Evolutionary conservation across 345 rosid genomes (phyloP), one percentile per base, ranked within the genome.

Genomic region (Corymbia maculata): DNA sequence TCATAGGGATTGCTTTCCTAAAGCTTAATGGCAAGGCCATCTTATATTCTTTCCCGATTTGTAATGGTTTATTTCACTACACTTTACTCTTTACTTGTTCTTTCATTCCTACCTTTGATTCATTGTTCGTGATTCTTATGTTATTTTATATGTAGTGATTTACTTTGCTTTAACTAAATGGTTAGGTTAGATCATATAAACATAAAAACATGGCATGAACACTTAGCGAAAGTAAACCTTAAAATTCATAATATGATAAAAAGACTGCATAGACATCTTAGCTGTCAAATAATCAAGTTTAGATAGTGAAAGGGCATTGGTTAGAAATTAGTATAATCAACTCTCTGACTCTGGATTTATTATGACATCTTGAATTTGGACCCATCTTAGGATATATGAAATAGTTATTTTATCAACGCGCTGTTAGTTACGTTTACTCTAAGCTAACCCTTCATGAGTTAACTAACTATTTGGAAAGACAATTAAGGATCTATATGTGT

Each of bases 191-290:
- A 4, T 6, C 14, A 9, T 24, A 57, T 24, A 57, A 57, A 57
- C 1, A 57, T 10, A 24, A 57, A 57, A 24, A 24, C 0, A 9
- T 57, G 9, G 14, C 1, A 24, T 57, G 66, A 26, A 57, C 28
- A 57, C 66, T 57, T 9, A 24, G 5, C 0, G 3, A n/a, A 24
- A 0, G 0, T 9, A 4, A 57, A 57, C n/a, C 13, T 57, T 57
- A 57, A 6, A 13, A 57, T 57, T 57, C 2, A 24, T 57, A 57
- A 24, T 57, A 24, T 57, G 28, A 26, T 57, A 24, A 10, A 57
- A 57, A 57, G n/a, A 24, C 1, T 0, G 1, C 0, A 0, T 24
- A 12, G 0, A 57, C 2, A 57, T 6, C 66, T 21, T 0, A 57
- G n/a, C 28, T 57, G 9, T 9, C 13, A 24, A 24, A 24, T 57